Evolutionary conservation across 176 grass and related monocot genomes (phyloP).

Genomic region (Elaeis guineensis): DNA sequence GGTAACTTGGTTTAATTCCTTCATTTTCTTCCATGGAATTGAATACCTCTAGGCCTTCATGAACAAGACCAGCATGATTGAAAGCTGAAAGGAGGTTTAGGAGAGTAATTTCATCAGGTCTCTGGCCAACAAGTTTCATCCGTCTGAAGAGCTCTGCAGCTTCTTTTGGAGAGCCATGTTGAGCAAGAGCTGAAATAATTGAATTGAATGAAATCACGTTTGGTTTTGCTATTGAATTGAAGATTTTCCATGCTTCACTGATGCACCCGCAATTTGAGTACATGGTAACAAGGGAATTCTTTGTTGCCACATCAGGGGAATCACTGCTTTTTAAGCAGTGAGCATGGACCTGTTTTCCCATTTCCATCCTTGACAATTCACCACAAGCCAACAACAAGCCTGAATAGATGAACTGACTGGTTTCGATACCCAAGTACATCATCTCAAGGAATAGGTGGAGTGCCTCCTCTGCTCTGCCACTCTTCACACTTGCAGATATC

Average conservation of each 20-base stretch:
- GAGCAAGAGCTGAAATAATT: constrained; percentile 37
- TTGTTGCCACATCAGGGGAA: constrained; percentile 20
- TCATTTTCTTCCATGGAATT: constrained; percentile 14
- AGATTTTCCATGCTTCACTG: constrained; percentile 26
- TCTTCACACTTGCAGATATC: constrained; percentile 22
- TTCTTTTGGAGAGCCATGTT: constrained; percentile 22
- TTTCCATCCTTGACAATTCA: constrained; percentile 19
- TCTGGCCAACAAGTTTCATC: constrained; percentile 19
- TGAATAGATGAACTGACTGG: constrained; percentile 28
- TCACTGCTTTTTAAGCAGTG: constrained; percentile 24
- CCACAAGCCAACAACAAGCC: constrained; percentile 15
- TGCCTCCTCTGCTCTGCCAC: constrained; percentile 17
- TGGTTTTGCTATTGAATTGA: constrained; percentile 13
- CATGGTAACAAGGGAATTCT: constrained; percentile 37
- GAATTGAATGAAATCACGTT: constrained; percentile 31
- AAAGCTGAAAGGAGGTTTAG: constrained; percentile 32
- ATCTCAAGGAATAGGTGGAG: constrained; percentile 20
- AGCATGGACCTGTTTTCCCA: constrained; percentile 28
- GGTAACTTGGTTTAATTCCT: constrained; percentile 17
- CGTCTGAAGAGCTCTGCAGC: constrained; percentile 15
- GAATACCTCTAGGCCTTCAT: constrained; percentile 25
- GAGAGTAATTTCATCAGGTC: constrained; percentile 33
- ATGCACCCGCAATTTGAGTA: constrained; percentile 37
- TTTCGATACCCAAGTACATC: constrained; percentile 25
- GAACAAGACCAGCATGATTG: constrained; percentile 37